Conservation (phyloP, 2,329 filamentous ascomycete species). For the Aspergillus bombycis region DNA sequence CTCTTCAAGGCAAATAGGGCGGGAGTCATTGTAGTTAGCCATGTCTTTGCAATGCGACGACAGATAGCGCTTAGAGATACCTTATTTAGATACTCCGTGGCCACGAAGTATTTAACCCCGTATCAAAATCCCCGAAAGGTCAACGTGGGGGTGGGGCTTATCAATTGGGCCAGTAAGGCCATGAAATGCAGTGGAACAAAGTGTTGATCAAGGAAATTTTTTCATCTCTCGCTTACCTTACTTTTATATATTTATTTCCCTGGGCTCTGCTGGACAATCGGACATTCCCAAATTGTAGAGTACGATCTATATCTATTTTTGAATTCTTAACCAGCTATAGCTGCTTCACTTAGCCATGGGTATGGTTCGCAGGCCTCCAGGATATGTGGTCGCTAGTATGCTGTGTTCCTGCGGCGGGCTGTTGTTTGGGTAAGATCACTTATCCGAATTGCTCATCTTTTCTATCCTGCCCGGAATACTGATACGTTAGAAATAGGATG, state of each 20-base stretch:
- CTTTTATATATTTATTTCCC: not conserved
- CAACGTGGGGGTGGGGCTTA: constrained; percentile 1
- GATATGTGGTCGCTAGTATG: constrained; percentile 24
- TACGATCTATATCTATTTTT: no score
- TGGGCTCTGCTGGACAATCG: not conserved
- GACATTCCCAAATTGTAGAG: no score
- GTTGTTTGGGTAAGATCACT: constrained; percentile 21
- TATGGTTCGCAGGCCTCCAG: constrained; percentile 15
- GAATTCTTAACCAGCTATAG: not conserved
- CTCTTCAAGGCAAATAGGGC: not conserved
- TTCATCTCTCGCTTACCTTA: not conserved
- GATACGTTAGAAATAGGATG: constrained; percentile 18
- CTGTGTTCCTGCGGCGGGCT: constrained; percentile 24
- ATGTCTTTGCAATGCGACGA: not conserved
- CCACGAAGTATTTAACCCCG: not conserved
- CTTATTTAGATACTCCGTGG: not conserved
- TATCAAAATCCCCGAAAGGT: not conserved
- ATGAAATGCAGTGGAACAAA: not conserved
- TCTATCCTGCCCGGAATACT: not conserved
- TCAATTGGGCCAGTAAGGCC: not conserved
- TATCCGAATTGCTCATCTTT: not conserved
- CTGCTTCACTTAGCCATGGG: constrained; percentile 7
- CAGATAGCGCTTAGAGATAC: not conserved
- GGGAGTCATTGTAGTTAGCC: not conserved
- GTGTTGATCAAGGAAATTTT: not conserved